phyloP scores from a whole-genome alignment of 305 asterid genomes.

The Withania somnifera region DNA sequence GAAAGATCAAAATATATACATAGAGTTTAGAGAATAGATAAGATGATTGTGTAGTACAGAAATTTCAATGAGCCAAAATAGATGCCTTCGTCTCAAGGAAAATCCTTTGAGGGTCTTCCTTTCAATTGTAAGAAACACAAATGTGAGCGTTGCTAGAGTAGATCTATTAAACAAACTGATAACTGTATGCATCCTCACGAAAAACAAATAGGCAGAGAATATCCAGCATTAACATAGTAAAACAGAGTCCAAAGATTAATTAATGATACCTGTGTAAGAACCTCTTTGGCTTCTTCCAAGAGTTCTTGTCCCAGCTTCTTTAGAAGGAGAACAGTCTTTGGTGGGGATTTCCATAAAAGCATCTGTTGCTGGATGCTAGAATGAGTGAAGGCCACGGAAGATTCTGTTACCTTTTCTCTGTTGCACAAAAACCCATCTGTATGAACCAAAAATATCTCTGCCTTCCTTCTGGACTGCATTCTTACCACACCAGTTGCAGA shows the following conservation, averaged over 20 bases:
- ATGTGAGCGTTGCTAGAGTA: neutral
- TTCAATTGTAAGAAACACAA: neutral
- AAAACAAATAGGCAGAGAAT: neutral
- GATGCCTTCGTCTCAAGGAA: neutral
- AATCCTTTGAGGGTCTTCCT: neutral
- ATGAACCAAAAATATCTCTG: slow-evolving; percentile 96
- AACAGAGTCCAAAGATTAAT: neutral
- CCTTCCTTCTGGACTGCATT: slow-evolving; percentile 90
- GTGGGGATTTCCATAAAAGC: slow-evolving; percentile 94
- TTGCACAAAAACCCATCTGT: slow-evolving; percentile 89
- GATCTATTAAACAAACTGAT: neutral
- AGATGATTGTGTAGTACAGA: neutral
- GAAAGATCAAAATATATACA: neutral
- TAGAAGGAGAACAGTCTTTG: slow-evolving; percentile 76
- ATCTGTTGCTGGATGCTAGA: slow-evolving; percentile 98
- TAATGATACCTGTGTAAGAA: slow-evolving; percentile 5
- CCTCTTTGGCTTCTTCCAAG: slow-evolving; percentile 98
- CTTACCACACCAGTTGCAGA: slow-evolving; percentile 95
- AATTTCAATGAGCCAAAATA: neutral
- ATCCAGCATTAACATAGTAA: neutral
- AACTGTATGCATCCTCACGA: neutral
- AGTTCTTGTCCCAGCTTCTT: slow-evolving; percentile 94
- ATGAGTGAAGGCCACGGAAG: slow-evolving; percentile 94
- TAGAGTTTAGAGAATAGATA: neutral
- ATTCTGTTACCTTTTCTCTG: slow-evolving; percentile 91